phyloP scores from a whole-genome alignment of 257 asterid genomes.

The Jacaranda copaia region DNA sequence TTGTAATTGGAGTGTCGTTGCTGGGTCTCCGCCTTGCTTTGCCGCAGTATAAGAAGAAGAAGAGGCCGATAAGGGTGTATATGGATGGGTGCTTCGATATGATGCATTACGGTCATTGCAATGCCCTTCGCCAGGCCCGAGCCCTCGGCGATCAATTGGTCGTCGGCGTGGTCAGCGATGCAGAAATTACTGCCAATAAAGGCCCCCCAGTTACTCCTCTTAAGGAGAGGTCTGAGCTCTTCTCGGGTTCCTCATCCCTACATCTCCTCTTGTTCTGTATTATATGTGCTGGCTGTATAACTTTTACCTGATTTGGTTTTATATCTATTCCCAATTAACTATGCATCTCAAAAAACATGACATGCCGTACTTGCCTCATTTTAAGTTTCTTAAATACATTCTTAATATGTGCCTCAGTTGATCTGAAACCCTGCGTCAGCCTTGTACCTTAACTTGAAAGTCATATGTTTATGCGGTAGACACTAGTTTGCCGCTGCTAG shows the following conservation, averaged over 20 bases:
- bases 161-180: slow-evolving; percentile 96
- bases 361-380: neutral
- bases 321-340: neutral
- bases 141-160: slow-evolving; percentile 96
- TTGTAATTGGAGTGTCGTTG: slow-evolving; percentile 68
- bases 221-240: slow-evolving; percentile 65
- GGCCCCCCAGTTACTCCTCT: slow-evolving; percentile 99
- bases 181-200: slow-evolving; percentile 83
- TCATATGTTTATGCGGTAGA: neutral
- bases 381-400: slow-evolving; percentile 5
- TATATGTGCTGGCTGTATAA: slow-evolving; percentile 6
- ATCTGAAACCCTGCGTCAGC: neutral
- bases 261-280: neutral
- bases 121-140: slow-evolving; percentile 98
- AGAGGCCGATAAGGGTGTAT: slow-evolving; percentile 88
- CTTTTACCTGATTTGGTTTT: slow-evolving; percentile 10
- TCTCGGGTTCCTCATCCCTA: slow-evolving; percentile 11
- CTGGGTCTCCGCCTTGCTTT: slow-evolving; percentile 61
- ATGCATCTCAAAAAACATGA: neutral
- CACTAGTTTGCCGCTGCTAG: slow-evolving; percentile 12
- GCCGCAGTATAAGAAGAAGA: slow-evolving; percentile 61
- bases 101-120: slow-evolving; percentile 99
- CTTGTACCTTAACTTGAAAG: neutral
- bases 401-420: slow-evolving; percentile 8
- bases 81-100: slow-evolving; percentile 99